phyloP scores from a whole-genome alignment of 192 early-diverging fungal genomes.

The Coemansia sp. region DNA sequence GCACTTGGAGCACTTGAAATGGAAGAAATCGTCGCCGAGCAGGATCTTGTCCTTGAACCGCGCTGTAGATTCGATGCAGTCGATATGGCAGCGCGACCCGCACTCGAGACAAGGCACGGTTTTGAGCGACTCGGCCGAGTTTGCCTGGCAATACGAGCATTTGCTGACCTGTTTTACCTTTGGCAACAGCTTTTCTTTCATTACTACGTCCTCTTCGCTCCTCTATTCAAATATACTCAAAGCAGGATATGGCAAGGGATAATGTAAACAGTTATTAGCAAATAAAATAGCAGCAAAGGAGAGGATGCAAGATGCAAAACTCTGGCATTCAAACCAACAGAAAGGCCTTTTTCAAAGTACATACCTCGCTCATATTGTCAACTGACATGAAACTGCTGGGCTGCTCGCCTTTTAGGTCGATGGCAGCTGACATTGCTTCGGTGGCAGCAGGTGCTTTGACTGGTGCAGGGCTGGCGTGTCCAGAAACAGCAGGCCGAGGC shows the following conservation, averaged over 20 bases:
- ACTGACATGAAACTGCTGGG: slow-evolving; percentile 19
- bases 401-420: slow-evolving; percentile 18
- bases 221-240: slow-evolving; percentile 14
- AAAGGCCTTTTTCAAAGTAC: background rate
- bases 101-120: slow-evolving; percentile 53
- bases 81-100: slow-evolving; percentile 56
- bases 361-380: slow-evolving; percentile 52
- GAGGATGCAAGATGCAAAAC: background rate
- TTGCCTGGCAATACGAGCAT: slow-evolving; percentile 53
- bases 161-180: slow-evolving; percentile 56
- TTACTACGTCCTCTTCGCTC: slow-evolving; percentile 50
- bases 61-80: slow-evolving; percentile 60
- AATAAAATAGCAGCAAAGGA: background rate
- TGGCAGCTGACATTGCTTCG: slow-evolving; percentile 10
- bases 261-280: background rate
- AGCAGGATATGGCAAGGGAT: background rate
- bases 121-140: slow-evolving; percentile 56
- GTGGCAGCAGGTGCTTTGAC: slow-evolving; percentile 4
- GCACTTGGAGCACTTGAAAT: slow-evolving; percentile 62
- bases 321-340: background rate
- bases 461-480: slow-evolving; percentile 5
- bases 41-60: slow-evolving; percentile 59
- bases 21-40: slow-evolving; percentile 69
- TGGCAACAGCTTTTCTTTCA: slow-evolving; percentile 52
- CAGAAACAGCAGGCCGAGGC: slow-evolving; percentile 1